phyloP scores from a whole-genome alignment of 257 asterid species.

The Solanum paucissectum region DNA sequence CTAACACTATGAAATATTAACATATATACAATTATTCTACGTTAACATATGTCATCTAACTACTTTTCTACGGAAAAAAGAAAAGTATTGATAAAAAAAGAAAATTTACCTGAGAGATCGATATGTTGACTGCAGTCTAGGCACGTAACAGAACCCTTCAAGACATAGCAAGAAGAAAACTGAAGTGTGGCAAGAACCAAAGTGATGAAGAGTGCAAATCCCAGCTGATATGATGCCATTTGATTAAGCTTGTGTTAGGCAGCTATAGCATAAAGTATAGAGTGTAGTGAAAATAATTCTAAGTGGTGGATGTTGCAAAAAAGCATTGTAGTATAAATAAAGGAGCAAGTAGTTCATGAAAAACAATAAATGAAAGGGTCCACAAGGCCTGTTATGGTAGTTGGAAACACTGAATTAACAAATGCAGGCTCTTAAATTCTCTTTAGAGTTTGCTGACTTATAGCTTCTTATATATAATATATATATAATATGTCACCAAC shows the following conservation, averaged over 20 bases:
- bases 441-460: neutral
- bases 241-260: constrained; percentile 1
- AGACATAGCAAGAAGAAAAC: constrained; percentile 13
- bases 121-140: constrained; percentile 37
- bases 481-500: neutral
- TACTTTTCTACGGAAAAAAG: neutral
- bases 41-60: neutral
- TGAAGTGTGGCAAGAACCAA: constrained; percentile 25
- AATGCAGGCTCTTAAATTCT: neutral
- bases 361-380: neutral
- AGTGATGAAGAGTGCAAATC: constrained; percentile 17
- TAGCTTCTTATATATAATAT: neutral
- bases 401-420: neutral
- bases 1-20: neutral
- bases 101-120: constrained; percentile 54
- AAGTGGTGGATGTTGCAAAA: neutral
- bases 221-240: constrained; percentile 24
- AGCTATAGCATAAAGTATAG: neutral
- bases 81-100: neutral
- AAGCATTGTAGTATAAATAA: neutral
- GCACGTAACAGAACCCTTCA: constrained; percentile 61
- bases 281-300: neutral
- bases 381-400: neutral
- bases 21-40: neutral
- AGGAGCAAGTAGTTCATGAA: neutral